These are phyloP conservation scores for Pleoardoris graminearum DNA, from an alignment of 2,329 filamentous ascomycete genomes.

Conservation along the genomic window DNA sequence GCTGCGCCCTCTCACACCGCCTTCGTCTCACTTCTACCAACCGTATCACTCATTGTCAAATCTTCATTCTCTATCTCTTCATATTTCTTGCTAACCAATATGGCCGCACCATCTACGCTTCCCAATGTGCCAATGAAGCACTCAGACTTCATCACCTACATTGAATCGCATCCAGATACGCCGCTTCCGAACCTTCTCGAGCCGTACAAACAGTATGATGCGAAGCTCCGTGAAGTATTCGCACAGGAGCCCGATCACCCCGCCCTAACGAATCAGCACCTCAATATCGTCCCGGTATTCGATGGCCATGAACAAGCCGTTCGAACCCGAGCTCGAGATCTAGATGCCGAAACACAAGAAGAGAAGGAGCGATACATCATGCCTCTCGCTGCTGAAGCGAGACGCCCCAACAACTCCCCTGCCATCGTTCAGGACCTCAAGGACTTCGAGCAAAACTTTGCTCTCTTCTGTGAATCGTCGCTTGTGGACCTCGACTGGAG, in stretches of 20 bases:
- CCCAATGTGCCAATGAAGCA: slow-evolving; percentile 46
- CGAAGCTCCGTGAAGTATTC: slow-evolving; percentile 66
- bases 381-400: slow-evolving; percentile 63
- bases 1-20: neutral
- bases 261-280: slow-evolving; percentile 57
- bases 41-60: neutral
- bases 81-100: no score
- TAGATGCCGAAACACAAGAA: slow-evolving; percentile 60
- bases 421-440: slow-evolving; percentile 69
- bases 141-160: slow-evolving; percentile 54
- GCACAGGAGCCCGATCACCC: slow-evolving; percentile 68
- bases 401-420: slow-evolving; percentile 64
- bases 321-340: slow-evolving; percentile 64
- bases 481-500: slow-evolving; percentile 77
- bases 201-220: slow-evolving; percentile 71
- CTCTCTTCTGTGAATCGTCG: slow-evolving; percentile 78
- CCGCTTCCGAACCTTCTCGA: slow-evolving; percentile 62
- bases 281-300: slow-evolving; percentile 71
- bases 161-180: slow-evolving; percentile 58
- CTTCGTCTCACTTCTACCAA: neutral
- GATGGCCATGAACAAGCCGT: slow-evolving; percentile 57
- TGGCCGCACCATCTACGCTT: slow-evolving; percentile 24
- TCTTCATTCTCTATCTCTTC: neutral
- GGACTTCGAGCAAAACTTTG: slow-evolving; percentile 79
- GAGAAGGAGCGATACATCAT: slow-evolving; percentile 71